phyloP scores from a whole-genome alignment of 2,329 filamentous ascomycete species.

The Aspergillus sp. region DNA sequence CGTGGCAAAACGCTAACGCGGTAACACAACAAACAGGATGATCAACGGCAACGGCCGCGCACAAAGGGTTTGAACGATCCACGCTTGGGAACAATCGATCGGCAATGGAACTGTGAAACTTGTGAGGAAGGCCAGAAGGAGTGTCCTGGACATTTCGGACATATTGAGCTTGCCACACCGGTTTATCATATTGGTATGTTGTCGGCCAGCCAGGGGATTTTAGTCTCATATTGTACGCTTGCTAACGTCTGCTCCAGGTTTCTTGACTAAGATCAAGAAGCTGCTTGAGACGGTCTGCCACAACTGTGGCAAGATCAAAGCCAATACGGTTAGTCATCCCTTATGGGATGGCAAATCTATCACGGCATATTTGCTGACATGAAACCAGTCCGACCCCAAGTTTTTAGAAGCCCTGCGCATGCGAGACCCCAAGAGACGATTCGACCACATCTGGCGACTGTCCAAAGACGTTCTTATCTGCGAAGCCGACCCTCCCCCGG shows the following conservation, averaged over 20 bases:
- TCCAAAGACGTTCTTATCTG: constrained; percentile 88
- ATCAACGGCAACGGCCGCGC: constrained; percentile 85
- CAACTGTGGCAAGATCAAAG: constrained; percentile 96
- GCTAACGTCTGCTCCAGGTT: constrained; percentile 62
- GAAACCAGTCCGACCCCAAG: constrained; percentile 73
- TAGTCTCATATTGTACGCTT: constrained; percentile 5
- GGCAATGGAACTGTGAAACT: constrained; percentile 92
- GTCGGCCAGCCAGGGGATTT: not conserved
- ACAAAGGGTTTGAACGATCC: constrained; percentile 93
- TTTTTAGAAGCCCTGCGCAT: constrained; percentile 79
- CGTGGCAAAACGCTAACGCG: constrained; percentile 23
- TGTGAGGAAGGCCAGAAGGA: constrained; percentile 95
- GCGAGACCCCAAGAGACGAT: constrained; percentile 91
- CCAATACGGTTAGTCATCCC: constrained; percentile 92
- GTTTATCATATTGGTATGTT: constrained; percentile 78
- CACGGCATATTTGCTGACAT: constrained; percentile 54
- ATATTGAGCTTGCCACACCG: constrained; percentile 95
- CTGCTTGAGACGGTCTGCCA: constrained; percentile 98
- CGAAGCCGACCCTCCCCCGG: constrained; percentile 71
- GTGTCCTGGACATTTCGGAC: constrained; percentile 96
- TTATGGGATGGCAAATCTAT: constrained; percentile 57
- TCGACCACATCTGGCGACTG: constrained; percentile 86
- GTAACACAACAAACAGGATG: constrained; percentile 58
- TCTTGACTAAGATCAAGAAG: constrained; percentile 99
- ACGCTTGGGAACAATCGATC: constrained; percentile 92